These are phyloP conservation scores for Rhododendron williamsianum DNA, from an alignment of 148 eudicot species.

Conservation along the genomic window DNA sequence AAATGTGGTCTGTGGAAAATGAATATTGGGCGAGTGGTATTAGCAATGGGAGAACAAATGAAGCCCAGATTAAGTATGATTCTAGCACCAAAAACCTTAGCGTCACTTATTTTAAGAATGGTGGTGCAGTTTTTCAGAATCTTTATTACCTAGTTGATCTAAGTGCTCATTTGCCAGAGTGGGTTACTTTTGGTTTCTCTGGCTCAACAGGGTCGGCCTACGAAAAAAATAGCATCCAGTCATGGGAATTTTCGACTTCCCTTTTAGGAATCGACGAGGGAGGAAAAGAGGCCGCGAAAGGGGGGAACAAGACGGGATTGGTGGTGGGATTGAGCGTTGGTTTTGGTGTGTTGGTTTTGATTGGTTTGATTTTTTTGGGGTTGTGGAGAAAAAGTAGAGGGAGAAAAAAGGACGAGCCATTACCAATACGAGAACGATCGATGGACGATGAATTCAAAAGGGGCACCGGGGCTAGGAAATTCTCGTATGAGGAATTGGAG, in stretches of 20 bases:
- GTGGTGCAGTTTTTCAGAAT: neutral
- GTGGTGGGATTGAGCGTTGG: neutral
- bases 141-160: slow-evolving; percentile 6
- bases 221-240: slow-evolving; percentile 11
- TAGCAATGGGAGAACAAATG: neutral
- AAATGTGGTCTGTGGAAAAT: neutral
- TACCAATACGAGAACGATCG: neutral
- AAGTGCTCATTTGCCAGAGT: slow-evolving; percentile 19
- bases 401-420: neutral
- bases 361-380: neutral
- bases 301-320: neutral
- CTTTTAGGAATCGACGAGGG: too few relatives aligned
- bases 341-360: neutral
- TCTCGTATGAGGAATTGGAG: neutral
- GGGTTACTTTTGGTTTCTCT: slow-evolving; percentile 25
- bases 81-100: neutral
- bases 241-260: slow-evolving; percentile 12
- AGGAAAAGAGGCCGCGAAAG: neutral
- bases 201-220: slow-evolving; percentile 14
- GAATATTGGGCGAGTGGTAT: neutral
- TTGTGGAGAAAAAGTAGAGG: neutral
- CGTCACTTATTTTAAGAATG: neutral
- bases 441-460: neutral
- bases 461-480: neutral
- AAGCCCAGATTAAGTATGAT: neutral